These are phyloP conservation scores for Letharia columbiana DNA, from an alignment of 495 filamentous ascomycete species.

Conservation along the genomic window DNA sequence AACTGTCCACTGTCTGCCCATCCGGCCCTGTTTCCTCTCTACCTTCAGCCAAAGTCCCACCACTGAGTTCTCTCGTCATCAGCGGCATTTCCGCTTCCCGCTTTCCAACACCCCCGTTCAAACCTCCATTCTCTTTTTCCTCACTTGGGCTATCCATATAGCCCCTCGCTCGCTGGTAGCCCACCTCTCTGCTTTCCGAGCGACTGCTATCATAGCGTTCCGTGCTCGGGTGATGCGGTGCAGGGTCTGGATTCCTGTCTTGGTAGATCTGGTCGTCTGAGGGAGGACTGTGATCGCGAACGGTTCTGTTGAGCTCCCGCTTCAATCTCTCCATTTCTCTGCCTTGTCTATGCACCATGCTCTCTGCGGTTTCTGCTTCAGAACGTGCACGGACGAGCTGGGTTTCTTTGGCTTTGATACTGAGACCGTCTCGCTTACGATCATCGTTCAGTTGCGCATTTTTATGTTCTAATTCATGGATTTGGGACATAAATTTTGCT, in stretches of 20 bases:
- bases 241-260: conserved; percentile 35
- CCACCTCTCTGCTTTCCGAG: conserved; percentile 13
- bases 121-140: conserved; percentile 67
- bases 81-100: conserved; percentile 20
- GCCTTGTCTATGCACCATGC: conserved; percentile 68
- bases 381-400: conserved; percentile 85
- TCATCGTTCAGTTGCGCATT: conserved; percentile 97
- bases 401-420: conserved; percentile 96
- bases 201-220: conserved; percentile 16
- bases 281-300: conserved; percentile 18
- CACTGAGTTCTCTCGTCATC: conserved; percentile 24
- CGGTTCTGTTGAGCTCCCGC: conserved; percentile 47
- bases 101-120: conserved; percentile 30
- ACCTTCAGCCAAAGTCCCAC: neutral
- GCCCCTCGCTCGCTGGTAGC: conserved; percentile 43
- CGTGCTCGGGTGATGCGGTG: conserved; percentile 9
- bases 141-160: conserved; percentile 68
- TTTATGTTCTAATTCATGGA: conserved; percentile 85
- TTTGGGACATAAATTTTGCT: conserved; percentile 61
- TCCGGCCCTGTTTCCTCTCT: conserved; percentile 25
- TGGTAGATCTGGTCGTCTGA: conserved; percentile 43
- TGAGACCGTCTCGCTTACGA: conserved; percentile 87
- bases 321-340: conserved; percentile 91
- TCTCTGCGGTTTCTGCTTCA: conserved; percentile 82
- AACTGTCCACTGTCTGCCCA: conserved; percentile 72